phyloP scores from a whole-genome alignment of 495 filamentous ascomycete species.

The Schizothecium vesticola region DNA sequence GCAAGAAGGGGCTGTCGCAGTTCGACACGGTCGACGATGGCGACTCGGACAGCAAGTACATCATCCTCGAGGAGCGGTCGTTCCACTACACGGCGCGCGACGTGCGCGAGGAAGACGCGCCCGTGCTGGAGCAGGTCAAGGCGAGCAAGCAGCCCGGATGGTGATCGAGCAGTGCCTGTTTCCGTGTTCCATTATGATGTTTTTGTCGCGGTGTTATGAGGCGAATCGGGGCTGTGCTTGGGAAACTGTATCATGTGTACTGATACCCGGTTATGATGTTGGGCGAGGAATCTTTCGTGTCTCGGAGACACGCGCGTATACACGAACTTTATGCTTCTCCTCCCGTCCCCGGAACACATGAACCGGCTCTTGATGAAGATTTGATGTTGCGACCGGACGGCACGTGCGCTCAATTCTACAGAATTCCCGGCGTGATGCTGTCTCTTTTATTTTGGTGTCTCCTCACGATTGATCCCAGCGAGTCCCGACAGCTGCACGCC shows the following conservation, averaged over 20 bases:
- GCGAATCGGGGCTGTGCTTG: background rate
- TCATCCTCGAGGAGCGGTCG: slow-evolving; percentile 18
- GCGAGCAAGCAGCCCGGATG: background rate
- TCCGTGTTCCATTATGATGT: background rate
- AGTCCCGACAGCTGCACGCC: background rate
- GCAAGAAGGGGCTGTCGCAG: background rate
- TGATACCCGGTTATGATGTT: background rate
- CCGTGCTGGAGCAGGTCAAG: background rate
- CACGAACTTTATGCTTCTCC: no score
- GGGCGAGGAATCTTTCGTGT: no score
- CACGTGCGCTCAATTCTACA: no score
- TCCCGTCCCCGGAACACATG: no score
- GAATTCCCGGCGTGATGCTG: background rate
- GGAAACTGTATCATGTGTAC: background rate
- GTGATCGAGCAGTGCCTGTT: background rate
- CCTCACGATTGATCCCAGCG: background rate
- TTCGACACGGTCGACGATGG: slow-evolving; percentile 1
- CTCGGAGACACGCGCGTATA: no score
- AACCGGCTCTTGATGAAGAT: no score
- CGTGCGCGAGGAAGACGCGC: slow-evolving; percentile 1
- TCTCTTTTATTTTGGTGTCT: background rate
- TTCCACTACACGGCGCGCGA: slow-evolving; percentile 11
- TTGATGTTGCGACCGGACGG: no score
- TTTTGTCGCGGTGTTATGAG: background rate
- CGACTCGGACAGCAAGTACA: slow-evolving; percentile 12